A percentile compares a stretch with the other conserved stretches of the same genome.
phyloP scores from a whole-genome alignment of 2,329 filamentous ascomycete genomes.

The Fonsecaea pedrosoi region DNA sequence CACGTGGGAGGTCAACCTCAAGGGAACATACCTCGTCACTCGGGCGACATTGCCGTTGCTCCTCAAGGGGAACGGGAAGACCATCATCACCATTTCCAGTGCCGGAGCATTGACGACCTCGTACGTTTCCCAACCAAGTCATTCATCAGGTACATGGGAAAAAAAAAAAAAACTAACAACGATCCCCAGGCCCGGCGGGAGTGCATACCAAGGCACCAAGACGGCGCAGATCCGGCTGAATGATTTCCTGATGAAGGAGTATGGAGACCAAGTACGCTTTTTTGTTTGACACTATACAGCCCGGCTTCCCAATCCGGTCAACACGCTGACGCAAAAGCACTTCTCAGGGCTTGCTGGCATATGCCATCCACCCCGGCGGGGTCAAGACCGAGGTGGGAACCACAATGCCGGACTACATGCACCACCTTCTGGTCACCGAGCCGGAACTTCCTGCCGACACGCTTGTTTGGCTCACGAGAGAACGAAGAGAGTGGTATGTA shows the following conservation, averaged over 20 bases:
- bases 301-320: background rate
- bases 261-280: slow-evolving; percentile 42
- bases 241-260: slow-evolving; percentile 56
- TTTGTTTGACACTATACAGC: background rate
- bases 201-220: slow-evolving; percentile 57
- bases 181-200: slow-evolving; percentile 44
- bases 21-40: slow-evolving; percentile 46
- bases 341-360: slow-evolving; percentile 35
- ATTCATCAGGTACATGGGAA: too few species aligned
- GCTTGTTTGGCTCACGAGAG: slow-evolving; percentile 40
- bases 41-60: slow-evolving; percentile 44
- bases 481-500: slow-evolving; percentile 42
- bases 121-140: slow-evolving; percentile 22
- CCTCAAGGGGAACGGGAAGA: slow-evolving; percentile 41
- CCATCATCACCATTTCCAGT: slow-evolving; percentile 50
- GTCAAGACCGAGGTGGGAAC: slow-evolving; percentile 21
- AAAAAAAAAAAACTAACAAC: too few species aligned
- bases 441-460: slow-evolving; percentile 58
- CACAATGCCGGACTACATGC: slow-evolving; percentile 31
- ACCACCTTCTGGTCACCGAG: slow-evolving; percentile 24
- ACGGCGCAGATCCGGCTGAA: slow-evolving; percentile 53
- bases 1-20: slow-evolving; percentile 60
- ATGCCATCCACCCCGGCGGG: slow-evolving; percentile 36
- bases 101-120: slow-evolving; percentile 45
- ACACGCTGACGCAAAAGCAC: background rate